These are phyloP conservation scores for Neopestalotiopsis sp. DNA, from an alignment of 2,329 filamentous ascomycete species.

Conservation along the genomic window DNA sequence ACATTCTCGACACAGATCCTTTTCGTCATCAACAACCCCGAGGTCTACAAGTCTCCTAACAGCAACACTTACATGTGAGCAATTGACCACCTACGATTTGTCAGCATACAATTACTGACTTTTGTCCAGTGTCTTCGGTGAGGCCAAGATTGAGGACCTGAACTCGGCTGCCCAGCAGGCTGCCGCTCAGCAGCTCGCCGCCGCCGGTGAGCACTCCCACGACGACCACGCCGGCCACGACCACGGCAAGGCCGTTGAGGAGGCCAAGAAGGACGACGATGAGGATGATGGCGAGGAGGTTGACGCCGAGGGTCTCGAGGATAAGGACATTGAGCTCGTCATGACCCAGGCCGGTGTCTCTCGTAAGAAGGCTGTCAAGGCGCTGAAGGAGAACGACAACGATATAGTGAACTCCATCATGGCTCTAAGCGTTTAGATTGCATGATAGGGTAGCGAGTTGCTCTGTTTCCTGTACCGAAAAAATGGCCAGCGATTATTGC, in stretches of 20 bases:
- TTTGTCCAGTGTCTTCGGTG: constrained; percentile 89
- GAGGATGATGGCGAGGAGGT: constrained; percentile 97
- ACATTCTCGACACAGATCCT: constrained; percentile 72
- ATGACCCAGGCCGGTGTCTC: constrained; percentile 98
- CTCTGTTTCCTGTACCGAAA: not conserved
- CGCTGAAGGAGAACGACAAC: constrained; percentile 98
- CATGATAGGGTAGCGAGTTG: not conserved
- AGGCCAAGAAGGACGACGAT: constrained; percentile 79
- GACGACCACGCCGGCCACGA: constrained; percentile 76
- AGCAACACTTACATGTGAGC: constrained; percentile 99
- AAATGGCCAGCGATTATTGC: constrained; percentile 15
- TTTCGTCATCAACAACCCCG: constrained; percentile 99
- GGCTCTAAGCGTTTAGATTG: constrained; percentile 80
- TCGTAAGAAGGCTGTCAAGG: constrained; percentile 98
- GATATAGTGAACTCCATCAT: constrained; percentile 99
- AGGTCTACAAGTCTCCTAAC: constrained; percentile 98
- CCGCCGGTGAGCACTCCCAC: constrained; percentile 65
- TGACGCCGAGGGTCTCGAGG: constrained; percentile 91
- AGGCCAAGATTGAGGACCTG: constrained; percentile 99
- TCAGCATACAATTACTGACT: constrained; percentile 17
- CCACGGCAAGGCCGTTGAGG: constrained; percentile 66
- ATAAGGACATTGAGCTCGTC: constrained; percentile 99
- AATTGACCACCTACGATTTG: not conserved
- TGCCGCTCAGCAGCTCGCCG: constrained; percentile 93
- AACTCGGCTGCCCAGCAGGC: constrained; percentile 98